Evolutionary conservation across 192 early-diverging fungal species (phyloP), one percentile per base, ranked within the genome.

Genomic region (Coemansia sp.): DNA sequence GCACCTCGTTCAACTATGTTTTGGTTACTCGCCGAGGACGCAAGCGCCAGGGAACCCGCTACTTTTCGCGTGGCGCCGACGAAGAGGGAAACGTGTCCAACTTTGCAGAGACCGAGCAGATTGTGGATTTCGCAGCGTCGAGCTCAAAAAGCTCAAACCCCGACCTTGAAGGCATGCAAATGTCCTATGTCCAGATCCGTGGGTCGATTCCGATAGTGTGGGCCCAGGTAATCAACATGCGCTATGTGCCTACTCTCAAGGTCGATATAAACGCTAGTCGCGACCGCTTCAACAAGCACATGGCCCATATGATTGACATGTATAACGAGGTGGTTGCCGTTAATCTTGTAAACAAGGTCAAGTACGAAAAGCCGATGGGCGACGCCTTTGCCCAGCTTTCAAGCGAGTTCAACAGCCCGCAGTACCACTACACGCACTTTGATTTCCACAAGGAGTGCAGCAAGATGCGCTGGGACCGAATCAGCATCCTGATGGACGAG

Each of bases 361-460:
- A 94, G 18, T 97, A 95, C 78, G 98, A 99, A 76, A 85, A 86
- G 51, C 89, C 87, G 7, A 86, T 99, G 81, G 92, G 90, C 41
- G 87, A 89, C 34, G 91, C 91, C 6, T 99, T 94, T 86, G 83
- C 86, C 34, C 79, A 88, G 56, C 76, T 87, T 4, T 88, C 95
- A 20, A 74, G 85, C 36, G 72, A 84, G 61, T 67, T 87, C 63
- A 86, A 89, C 51, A 89, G 86, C 66, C 85, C 85, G 18, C 55
- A 60, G 62, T 84, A 73, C 71, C 83, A 85, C 68, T 95, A 99
- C 70, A 89, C 84, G 66, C 94, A 97, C 71, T 99, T 97, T 88
- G 98, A 99, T 75, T 99, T 99, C 76, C 98, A 99, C 75, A 83
- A 92, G 41, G 95, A 99, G 79, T 98, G 96, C 82, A 88, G 91